A percentile compares a stretch with the other conserved stretches of the same genome.
phyloP scores from a whole-genome alignment of 345 rosid species.

The Alliaria petiolata region DNA sequence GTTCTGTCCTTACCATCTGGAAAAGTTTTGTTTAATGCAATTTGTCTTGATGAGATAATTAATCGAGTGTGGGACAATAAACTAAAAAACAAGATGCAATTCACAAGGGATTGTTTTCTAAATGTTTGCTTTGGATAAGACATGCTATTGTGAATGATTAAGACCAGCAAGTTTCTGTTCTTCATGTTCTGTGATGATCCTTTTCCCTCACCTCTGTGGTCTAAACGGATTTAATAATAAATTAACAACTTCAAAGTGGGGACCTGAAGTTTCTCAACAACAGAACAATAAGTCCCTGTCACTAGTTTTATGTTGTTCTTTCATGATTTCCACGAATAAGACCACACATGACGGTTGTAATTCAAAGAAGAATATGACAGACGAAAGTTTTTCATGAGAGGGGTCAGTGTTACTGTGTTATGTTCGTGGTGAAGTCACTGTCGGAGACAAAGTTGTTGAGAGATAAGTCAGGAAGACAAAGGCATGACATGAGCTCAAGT shows the following conservation, averaged over 20 bases:
- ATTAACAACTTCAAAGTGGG: background rate
- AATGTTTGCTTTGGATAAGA: background rate
- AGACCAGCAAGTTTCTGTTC: slow-evolving; percentile 6
- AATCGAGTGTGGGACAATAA: background rate
- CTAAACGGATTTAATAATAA: background rate
- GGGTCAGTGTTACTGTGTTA: background rate
- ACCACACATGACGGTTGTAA: background rate
- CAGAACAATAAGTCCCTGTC: slow-evolving; percentile 10
- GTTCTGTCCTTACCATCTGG: slow-evolving; percentile 8
- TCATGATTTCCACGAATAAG: background rate
- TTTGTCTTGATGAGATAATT: slow-evolving; percentile 5
- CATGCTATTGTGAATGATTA: background rate
- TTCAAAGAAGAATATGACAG: background rate
- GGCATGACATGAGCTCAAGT: background rate
- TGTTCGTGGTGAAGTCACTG: background rate
- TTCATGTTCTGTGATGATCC: slow-evolving; percentile 10
- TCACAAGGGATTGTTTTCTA: slow-evolving; percentile 22
- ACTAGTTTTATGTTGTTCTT: background rate
- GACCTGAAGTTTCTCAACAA: slow-evolving; percentile 15
- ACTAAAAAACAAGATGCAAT: background rate
- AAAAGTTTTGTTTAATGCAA: slow-evolving; percentile 1
- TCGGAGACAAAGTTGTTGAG: background rate
- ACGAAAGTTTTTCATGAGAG: background rate
- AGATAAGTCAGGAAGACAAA: slow-evolving; percentile 6
- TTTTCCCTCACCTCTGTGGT: background rate